phyloP scores from a whole-genome alignment of 148 eudicot genomes.

The Camellia lanceoleosa region DNA sequence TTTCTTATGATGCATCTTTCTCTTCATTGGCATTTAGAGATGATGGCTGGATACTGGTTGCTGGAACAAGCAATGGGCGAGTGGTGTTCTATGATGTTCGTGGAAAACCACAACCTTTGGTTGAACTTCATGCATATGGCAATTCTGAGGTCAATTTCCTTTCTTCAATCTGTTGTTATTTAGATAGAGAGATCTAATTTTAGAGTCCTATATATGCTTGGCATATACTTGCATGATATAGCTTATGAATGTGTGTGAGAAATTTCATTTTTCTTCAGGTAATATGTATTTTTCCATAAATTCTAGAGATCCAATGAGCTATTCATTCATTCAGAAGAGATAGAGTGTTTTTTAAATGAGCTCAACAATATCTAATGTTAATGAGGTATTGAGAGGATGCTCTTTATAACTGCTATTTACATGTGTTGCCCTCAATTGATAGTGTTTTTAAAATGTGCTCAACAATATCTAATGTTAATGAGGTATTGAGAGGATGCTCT shows the following conservation, averaged over 20 bases:
- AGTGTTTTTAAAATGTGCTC: neutral
- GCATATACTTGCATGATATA: neutral
- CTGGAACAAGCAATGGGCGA: slow-evolving; percentile 85
- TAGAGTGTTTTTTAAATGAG: neutral
- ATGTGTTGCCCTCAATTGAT: neutral
- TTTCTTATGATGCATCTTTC: slow-evolving; percentile 84
- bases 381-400: neutral
- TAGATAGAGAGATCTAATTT: neutral
- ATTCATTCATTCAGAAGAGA: neutral
- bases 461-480: neutral
- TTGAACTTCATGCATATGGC: slow-evolving; percentile 86
- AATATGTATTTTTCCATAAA: neutral
- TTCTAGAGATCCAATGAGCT: neutral
- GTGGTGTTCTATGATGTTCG: slow-evolving; percentile 94
- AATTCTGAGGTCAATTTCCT: slow-evolving; percentile 64
- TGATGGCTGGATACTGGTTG: slow-evolving; percentile 87
- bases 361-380: neutral
- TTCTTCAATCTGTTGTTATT: neutral
- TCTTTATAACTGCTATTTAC: neutral
- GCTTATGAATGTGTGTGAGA: neutral
- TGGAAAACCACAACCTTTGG: slow-evolving; percentile 87
- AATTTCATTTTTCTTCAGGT: neutral
- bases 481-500: neutral
- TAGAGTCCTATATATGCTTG: neutral
- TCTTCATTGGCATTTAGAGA: slow-evolving; percentile 88